Conservation (phyloP, 495 filamentous ascomycete genomes). For the Delitschia confertaspora region DNA sequence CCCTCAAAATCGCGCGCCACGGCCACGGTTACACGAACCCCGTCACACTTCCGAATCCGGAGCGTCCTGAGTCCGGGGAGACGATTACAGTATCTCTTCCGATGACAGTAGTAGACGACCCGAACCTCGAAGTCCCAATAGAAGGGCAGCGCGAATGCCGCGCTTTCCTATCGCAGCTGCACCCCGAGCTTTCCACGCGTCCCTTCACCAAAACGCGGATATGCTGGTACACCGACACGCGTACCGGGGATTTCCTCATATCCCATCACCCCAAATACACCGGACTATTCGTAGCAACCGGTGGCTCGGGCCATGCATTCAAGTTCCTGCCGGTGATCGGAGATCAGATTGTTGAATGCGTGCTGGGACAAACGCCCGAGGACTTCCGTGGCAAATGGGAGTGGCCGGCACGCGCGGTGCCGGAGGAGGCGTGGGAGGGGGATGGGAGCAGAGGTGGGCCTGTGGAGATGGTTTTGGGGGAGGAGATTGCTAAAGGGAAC, state of each 20-base stretch:
- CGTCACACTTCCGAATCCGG: constrained; percentile 35
- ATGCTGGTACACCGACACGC: constrained; percentile 39
- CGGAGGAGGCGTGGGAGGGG: constrained; percentile 44
- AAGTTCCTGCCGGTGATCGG: constrained; percentile 46
- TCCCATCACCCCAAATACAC: constrained; percentile 24
- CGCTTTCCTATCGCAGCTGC: constrained; percentile 49
- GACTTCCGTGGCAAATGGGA: constrained; percentile 37
- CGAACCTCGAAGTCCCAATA: constrained; percentile 40
- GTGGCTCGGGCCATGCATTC: constrained; percentile 44
- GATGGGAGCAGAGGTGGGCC: constrained; percentile 60
- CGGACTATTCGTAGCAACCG: constrained; percentile 42
- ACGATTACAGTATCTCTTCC: constrained; percentile 43
- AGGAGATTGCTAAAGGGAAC: constrained; percentile 39
- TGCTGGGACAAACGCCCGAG: constrained; percentile 33
- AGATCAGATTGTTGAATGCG: constrained; percentile 37
- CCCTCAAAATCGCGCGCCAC: constrained; percentile 78
- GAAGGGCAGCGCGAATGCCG: constrained; percentile 58
- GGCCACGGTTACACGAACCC: constrained; percentile 75
- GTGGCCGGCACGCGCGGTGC: constrained; percentile 32
- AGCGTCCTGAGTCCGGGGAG: constrained; percentile 16
- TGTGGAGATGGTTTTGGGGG: constrained; percentile 46
- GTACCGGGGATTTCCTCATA: constrained; percentile 29
- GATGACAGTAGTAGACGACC: constrained; percentile 39
- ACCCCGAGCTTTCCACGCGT: constrained; percentile 58
- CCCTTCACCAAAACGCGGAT: constrained; percentile 61